Conservation (phyloP, 75 land plant species). For the Azolla pinnata region DNA sequence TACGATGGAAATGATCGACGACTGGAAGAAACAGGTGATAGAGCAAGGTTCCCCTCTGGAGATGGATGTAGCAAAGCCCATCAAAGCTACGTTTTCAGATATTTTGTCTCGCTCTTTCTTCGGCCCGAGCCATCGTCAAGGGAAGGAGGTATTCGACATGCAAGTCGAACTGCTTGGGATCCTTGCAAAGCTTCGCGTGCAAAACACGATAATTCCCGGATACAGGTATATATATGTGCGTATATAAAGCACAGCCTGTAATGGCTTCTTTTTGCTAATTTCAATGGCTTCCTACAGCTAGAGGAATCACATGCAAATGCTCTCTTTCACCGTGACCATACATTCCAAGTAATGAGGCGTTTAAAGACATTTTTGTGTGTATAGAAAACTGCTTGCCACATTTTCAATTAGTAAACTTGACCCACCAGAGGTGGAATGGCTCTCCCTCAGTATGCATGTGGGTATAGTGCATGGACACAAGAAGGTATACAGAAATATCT, state of each 20-base stretch:
- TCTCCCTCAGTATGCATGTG: too few relatives aligned
- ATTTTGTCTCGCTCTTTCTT: conserved; percentile 26
- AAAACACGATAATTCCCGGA: conserved; percentile 14
- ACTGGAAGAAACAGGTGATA: conserved; percentile 10
- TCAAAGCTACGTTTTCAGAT: conserved; percentile 9
- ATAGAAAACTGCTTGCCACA: too few relatives aligned
- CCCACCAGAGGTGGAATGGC: too few relatives aligned
- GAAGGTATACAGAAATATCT: too few relatives aligned
- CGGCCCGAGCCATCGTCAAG: conserved; percentile 22
- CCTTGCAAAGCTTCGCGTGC: not conserved
- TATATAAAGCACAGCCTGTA: not conserved
- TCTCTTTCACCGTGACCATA: too few relatives aligned
- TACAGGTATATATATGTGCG: conserved; percentile 1
- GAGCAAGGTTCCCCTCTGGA: conserved; percentile 8
- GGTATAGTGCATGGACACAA: too few relatives aligned
- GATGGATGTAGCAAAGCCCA: conserved; percentile 11
- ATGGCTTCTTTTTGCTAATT: too few relatives aligned
- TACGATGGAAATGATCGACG: not conserved
- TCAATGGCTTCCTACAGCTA: too few relatives aligned
- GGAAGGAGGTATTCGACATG: conserved; percentile 17
- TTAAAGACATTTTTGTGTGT: too few relatives aligned
- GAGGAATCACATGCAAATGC: too few relatives aligned
- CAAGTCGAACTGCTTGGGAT: conserved; percentile 11
- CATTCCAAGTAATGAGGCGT: too few relatives aligned
- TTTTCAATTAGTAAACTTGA: too few relatives aligned